These are phyloP conservation scores for Blastosporella zonata DNA, from an alignment of 1,284 basidiomycete genomes.

Conservation along the genomic window DNA sequence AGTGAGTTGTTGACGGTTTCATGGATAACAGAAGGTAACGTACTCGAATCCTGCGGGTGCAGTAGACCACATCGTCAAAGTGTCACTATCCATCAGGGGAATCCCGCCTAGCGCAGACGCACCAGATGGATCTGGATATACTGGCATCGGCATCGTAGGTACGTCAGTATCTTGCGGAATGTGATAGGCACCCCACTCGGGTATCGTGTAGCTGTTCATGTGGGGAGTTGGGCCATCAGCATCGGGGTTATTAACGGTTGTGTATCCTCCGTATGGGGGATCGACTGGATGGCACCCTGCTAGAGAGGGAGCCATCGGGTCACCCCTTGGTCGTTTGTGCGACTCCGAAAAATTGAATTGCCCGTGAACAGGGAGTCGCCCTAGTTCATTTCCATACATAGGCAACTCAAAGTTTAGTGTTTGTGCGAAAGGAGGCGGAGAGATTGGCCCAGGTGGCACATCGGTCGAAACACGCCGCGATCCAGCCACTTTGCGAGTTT, in stretches of 20 bases:
- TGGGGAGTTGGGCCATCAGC: background rate
- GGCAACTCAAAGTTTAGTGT: conserved; percentile 28
- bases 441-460: conserved; percentile 9
- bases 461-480: conserved; percentile 17
- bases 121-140: background rate
- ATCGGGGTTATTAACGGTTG: too few relatives aligned
- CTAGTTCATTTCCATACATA: conserved; percentile 35
- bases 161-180: background rate
- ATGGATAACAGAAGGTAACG: conserved; percentile 19
- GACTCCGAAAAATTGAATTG: conserved; percentile 35
- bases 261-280: background rate
- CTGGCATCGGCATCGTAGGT: background rate
- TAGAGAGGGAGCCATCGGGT: background rate
- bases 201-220: background rate
- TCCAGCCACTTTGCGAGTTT: conserved; percentile 20
- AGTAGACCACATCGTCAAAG: conserved; percentile 43
- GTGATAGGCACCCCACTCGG: conserved; percentile 7
- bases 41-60: conserved; percentile 44
- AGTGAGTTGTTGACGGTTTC: conserved; percentile 1
- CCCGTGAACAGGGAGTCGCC: conserved; percentile 34
- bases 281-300: background rate
- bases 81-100: conserved; percentile 33
- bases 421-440: conserved; percentile 6
- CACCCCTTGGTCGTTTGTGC: conserved; percentile 15
- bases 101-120: conserved; percentile 11